Base-by-base conservation (phyloP, 306 rosid genomes). In the Vicia sativa region DNA sequence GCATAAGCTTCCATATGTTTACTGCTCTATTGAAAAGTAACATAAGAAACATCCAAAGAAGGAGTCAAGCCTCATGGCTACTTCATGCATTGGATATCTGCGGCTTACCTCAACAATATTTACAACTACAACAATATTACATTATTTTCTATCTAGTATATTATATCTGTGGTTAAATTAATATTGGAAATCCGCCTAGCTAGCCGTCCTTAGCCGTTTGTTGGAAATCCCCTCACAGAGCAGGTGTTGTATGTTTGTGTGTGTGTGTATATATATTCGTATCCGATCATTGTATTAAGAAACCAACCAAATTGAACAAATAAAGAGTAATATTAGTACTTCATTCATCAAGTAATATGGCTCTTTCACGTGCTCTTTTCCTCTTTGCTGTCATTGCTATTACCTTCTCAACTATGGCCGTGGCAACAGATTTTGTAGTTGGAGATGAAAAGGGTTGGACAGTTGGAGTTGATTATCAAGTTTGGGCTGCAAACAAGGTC, bases 381-480 rank as follows among this genome's bases (percentile, higher is more conserved):
- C 29, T 66, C 5, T 28, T 58, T 55, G 65, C 29, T 5, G 55
- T 77, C 43, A 14, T 28, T 14, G 43, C 62, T 7, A 28, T 74
- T 13, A 7, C 71, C 43, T 77, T 71, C 39, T 65, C 81, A 55
- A 48, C 67, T 25, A 50, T 53, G 9, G 64, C 34, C 8, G 12
- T 13, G n/a, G 80, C 65, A 6, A 34, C 18, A 11, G 65, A 78
- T n/a, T 78, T 72, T 54, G 4, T 65, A 11, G 81, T 77, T 50
- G 77, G 73, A n/a, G 77, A 78, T 34, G 65, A 72, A 3, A 1
- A 1, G 1, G 81, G 81, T 48, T 78, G 78, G 78, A 67, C 70
- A 3, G 5, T 26, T 8, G 7, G 43, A 0, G 60, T 78, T 68
- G 74, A 72, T 72, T 78, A 78, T 59, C 74, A 66, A 41, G 3